Percentiles rank a stretch among this genome's conserved stretches.
phyloP scores from a whole-genome alignment of 1,139 yeast genomes.

The Schizosaccharomyces versatilis region DNA sequence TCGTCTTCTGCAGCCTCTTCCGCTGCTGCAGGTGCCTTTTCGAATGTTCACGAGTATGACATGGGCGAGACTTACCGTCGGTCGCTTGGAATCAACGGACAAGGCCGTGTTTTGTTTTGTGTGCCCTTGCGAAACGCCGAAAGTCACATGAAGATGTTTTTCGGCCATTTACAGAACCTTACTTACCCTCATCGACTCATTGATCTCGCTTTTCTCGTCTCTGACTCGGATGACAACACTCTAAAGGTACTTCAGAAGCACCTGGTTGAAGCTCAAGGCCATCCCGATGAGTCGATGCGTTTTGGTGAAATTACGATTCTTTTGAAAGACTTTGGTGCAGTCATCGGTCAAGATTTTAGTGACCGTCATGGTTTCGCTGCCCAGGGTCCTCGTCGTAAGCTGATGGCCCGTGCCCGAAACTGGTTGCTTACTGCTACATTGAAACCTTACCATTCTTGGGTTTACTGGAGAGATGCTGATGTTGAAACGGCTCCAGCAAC shows the following conservation, averaged over 20 bases:
- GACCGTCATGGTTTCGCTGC: slow-evolving; percentile 57
- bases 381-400: slow-evolving; percentile 49
- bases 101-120: slow-evolving; percentile 32
- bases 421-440: slow-evolving; percentile 44
- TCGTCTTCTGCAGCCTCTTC: not conserved
- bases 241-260: slow-evolving; percentile 27
- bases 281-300: slow-evolving; percentile 37
- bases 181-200: slow-evolving; percentile 46
- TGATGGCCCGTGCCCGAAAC: slow-evolving; percentile 54
- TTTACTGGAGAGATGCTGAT: slow-evolving; percentile 61
- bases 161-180: slow-evolving; percentile 34
- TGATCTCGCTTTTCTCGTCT: slow-evolving; percentile 42
- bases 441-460: slow-evolving; percentile 53
- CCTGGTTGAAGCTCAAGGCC: slow-evolving; percentile 29
- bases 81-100: slow-evolving; percentile 24
- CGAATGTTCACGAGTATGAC: slow-evolving; percentile 34
- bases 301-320: slow-evolving; percentile 36
- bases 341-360: slow-evolving; percentile 62
- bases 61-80: slow-evolving; percentile 19
- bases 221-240: slow-evolving; percentile 49
- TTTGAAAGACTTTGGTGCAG: slow-evolving; percentile 50
- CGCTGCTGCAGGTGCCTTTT: not conserved
- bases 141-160: slow-evolving; percentile 44
- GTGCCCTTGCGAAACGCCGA: slow-evolving; percentile 56
- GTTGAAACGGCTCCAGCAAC: slow-evolving; percentile 42